Percentiles rank a stretch among this genome's conserved stretches.
Conservation (phyloP, 2,329 filamentous ascomycete genomes). For the Fulvia fulva region DNA sequence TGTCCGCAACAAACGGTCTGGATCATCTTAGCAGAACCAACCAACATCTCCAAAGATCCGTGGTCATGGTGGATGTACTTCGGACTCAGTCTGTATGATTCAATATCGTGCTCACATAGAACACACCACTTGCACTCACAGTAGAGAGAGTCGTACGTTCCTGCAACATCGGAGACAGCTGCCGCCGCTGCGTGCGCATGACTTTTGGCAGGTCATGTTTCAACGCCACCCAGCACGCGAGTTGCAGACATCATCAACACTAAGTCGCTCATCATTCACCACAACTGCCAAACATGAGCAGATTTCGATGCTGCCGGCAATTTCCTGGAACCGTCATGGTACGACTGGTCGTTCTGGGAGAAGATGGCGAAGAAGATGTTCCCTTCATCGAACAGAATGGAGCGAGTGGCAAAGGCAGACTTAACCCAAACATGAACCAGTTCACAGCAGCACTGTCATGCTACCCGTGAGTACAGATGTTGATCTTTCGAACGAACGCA, state of each 20-base stretch:
- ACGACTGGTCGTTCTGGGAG: conserved; percentile 43
- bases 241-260: neutral
- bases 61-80: neutral
- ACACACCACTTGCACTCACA: neutral
- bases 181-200: neutral
- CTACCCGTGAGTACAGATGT: conserved; percentile 57
- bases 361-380: conserved; percentile 31
- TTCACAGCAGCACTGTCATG: conserved; percentile 62
- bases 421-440: conserved; percentile 54
- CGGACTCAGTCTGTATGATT: neutral
- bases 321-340: conserved; percentile 35
- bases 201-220: neutral
- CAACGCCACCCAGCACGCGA: neutral
- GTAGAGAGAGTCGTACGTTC: neutral
- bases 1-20: neutral
- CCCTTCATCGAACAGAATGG: conserved; percentile 15
- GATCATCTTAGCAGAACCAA: neutral
- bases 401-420: conserved; percentile 32
- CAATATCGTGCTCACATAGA: neutral
- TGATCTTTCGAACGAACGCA: neutral
- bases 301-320: conserved; percentile 13
- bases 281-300: neutral
- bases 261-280: neutral
- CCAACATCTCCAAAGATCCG: neutral
- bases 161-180: neutral